These are phyloP conservation scores for Aciculoconidium aculeatum DNA, from an alignment of 805 yeast species.

Conservation along the genomic window DNA sequence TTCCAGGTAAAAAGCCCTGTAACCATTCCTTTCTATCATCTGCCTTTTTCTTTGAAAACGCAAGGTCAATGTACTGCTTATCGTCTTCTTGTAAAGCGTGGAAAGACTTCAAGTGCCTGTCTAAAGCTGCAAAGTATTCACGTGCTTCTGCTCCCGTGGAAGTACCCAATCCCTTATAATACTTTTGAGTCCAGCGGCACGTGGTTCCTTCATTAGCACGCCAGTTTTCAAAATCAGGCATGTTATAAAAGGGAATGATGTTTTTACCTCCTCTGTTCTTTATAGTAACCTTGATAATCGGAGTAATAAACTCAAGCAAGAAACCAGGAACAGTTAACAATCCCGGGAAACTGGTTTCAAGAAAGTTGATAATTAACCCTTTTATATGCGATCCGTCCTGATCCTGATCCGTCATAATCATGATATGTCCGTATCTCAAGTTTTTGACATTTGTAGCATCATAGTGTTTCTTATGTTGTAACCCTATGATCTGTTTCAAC, in stretches of 20 bases:
- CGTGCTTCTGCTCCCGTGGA: constrained; percentile 78
- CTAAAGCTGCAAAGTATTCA: constrained; percentile 81
- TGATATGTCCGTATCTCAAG: constrained; percentile 89
- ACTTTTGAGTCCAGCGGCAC: constrained; percentile 85
- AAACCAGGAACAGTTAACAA: constrained; percentile 86
- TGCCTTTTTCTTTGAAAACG: constrained; percentile 90
- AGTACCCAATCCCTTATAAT: constrained; percentile 98
- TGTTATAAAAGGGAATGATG: constrained; percentile 74
- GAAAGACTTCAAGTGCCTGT: constrained; percentile 79
- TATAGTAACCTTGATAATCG: constrained; percentile 86
- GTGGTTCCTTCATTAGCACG: constrained; percentile 72
- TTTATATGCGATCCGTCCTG: constrained; percentile 98
- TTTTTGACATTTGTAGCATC: constrained; percentile 54
- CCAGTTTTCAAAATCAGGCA: constrained; percentile 97
- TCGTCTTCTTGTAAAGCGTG: constrained; percentile 78
- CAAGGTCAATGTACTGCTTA: constrained; percentile 74
- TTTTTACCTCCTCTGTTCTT: constrained; percentile 51
- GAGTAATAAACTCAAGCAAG: constrained; percentile 89
- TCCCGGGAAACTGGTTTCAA: constrained; percentile 94
- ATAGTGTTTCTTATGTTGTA: constrained; percentile 86
- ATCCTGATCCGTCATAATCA: constrained; percentile 99
- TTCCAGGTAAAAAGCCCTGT: constrained; percentile 85
- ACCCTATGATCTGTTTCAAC: constrained; percentile 88
- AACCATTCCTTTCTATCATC: constrained; percentile 98
- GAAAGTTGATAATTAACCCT: constrained; percentile 87